phyloP scores from a whole-genome alignment of 2,329 filamentous ascomycete genomes.

The Colletotrichum orbiculare region DNA sequence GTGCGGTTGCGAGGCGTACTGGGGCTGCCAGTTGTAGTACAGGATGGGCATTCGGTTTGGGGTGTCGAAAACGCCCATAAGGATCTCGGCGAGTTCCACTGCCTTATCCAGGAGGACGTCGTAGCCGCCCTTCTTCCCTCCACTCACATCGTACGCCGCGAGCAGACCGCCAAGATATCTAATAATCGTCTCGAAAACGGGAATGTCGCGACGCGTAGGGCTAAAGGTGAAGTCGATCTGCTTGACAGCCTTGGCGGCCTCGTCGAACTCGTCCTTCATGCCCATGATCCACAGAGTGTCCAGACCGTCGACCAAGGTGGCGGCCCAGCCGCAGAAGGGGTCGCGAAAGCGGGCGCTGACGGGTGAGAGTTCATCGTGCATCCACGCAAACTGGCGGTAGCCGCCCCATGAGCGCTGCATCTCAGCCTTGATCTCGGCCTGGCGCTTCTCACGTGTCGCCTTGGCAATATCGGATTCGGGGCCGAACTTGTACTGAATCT shows the following conservation, averaged over 20 bases:
- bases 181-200: slow-evolving; percentile 93
- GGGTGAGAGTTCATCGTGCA: slow-evolving; percentile 87
- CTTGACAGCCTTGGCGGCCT: slow-evolving; percentile 75
- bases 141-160: slow-evolving; percentile 87
- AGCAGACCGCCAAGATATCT: slow-evolving; percentile 89
- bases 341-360: slow-evolving; percentile 75
- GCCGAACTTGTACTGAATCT: slow-evolving; percentile 80
- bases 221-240: slow-evolving; percentile 87
- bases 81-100: slow-evolving; percentile 80
- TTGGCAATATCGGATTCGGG: slow-evolving; percentile 70
- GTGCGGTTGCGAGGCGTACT: slow-evolving; percentile 71
- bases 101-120: slow-evolving; percentile 80
- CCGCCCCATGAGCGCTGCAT: slow-evolving; percentile 84
- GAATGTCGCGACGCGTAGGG: slow-evolving; percentile 72
- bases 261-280: slow-evolving; percentile 80
- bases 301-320: slow-evolving; percentile 83
- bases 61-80: slow-evolving; percentile 89
- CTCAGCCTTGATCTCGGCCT: slow-evolving; percentile 75
- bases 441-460: slow-evolving; percentile 71
- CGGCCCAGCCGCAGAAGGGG: slow-evolving; percentile 92
- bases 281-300: slow-evolving; percentile 92
- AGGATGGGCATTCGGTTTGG: slow-evolving; percentile 92
- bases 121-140: slow-evolving; percentile 66
- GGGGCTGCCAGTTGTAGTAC: slow-evolving; percentile 81
- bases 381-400: slow-evolving; percentile 83